Evolutionary conservation across 1,284 basidiomycete species (phyloP).

Genomic region (Rhizoctonia solani): DNA sequence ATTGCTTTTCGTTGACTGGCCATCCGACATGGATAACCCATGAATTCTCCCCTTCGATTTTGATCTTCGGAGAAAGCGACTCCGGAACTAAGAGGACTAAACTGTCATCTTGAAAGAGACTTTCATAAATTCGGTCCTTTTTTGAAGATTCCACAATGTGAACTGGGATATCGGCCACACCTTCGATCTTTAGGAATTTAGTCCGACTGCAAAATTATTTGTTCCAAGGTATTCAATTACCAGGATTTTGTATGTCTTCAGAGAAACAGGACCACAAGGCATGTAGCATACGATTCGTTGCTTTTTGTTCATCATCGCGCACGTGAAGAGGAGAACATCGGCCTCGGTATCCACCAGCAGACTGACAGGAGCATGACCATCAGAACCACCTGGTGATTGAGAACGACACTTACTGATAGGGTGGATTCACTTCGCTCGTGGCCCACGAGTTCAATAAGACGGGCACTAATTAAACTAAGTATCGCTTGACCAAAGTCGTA

Average conservation of each 20-base stretch:
- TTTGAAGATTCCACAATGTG: neutral
- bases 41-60: neutral
- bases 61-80: neutral
- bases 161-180: neutral
- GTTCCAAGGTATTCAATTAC: neutral
- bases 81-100: neutral
- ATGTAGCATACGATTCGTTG: conserved; percentile 12
- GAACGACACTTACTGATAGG: neutral
- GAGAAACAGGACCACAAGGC: neutral
- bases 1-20: neutral
- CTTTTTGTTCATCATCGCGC: neutral
- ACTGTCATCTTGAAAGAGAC: neutral
- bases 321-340: neutral
- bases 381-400: neutral
- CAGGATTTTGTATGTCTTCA: neutral
- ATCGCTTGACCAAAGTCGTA: no score
- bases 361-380: neutral
- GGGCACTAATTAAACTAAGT: no score
- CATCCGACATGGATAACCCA: conserved; percentile 19
- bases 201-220: neutral
- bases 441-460: no score
- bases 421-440: neutral
- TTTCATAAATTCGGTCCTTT: neutral
- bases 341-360: neutral
- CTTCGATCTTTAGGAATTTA: neutral